Evolutionary conservation across 2,329 filamentous ascomycete genomes (phyloP), one percentile per base, ranked within the genome.

Genomic region (Epichloe aotearoae): DNA sequence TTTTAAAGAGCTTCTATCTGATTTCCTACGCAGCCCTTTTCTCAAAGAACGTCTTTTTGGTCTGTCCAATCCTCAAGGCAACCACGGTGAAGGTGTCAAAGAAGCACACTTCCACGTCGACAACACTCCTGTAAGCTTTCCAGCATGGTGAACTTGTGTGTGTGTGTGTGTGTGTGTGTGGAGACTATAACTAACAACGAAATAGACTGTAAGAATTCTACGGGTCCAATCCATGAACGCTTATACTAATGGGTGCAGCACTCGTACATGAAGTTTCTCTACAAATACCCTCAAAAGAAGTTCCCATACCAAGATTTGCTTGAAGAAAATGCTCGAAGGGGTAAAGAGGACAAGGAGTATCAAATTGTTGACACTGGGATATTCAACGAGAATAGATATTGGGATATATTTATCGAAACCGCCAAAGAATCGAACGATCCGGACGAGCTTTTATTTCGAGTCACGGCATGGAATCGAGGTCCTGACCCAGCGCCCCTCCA

Each of bases 261-360:
- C 69, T 95, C 91, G 30, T 97, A 97, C 73, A 97, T 97, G 91
- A 97, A 97, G 68, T 94, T 83, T 63, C 83, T 97, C 58, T 97
- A 97, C 79, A 97, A 97, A 69, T 94, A 96, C 61, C 93, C 93
- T 1, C 91, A 97, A 69, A 79, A 78, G 60, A 82, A 84, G 56
- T 97, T 97, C 62, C 93, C 91, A 2, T 97, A 97, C 72, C 77
- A 96, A 66, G 82, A 95, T 57, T 74, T 97, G 45, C 72, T 94
- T 57, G 74, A 87, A 56, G 88, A 94, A 63, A 97, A 95, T 64
- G 89, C 82, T 42, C 79, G 75, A 57, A 80, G 90, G 56, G 76
- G 77, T 51, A 87, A 84, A 66, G 66, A 82, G 59, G 90, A 96
- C 56, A 79, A 79, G 46, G 91, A 97, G 64, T 97, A 95, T 69